phyloP scores from a whole-genome alignment of 192 early-diverging fungal genomes.

The Coemansia sp. region DNA sequence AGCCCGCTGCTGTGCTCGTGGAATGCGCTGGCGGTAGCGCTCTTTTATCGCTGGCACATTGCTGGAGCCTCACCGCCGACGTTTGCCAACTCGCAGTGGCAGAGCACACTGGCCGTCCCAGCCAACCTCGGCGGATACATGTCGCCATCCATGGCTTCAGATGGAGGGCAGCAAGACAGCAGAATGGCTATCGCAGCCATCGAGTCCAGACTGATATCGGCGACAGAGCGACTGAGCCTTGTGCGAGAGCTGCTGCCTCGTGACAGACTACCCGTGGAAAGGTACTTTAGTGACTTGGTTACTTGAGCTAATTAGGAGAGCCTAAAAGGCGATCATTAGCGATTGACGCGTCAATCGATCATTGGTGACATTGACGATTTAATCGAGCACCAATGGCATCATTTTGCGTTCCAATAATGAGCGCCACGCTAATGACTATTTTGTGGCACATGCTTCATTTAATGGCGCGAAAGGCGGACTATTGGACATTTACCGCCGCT shows the following conservation, averaged over 20 bases:
- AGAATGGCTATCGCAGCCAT: conserved; percentile 10
- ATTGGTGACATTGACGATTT: background rate
- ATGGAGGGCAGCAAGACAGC: background rate
- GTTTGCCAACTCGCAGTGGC: conserved; percentile 43
- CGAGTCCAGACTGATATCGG: conserved; percentile 18
- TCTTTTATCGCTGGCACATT: conserved; percentile 54
- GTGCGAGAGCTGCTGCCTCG: conserved; percentile 38
- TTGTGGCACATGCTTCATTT: conserved; percentile 8
- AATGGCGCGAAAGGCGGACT: conserved; percentile 5
- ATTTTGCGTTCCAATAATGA: background rate
- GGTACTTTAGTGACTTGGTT: conserved; percentile 27
- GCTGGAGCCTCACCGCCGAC: conserved; percentile 30
- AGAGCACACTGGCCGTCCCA: conserved; percentile 34
- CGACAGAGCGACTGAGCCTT: conserved; percentile 26
- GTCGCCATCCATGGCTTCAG: conserved; percentile 4
- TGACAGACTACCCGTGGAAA: conserved; percentile 40
- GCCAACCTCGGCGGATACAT: background rate
- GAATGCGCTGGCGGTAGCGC: conserved; percentile 46
- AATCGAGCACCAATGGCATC: background rate
- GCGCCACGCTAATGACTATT: background rate
- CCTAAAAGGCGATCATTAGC: conserved; percentile 1
- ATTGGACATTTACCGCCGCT: conserved; percentile 2
- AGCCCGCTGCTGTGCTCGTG: conserved; percentile 49
- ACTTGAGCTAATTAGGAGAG: background rate
- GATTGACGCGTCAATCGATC: background rate